Conservation (phyloP, 2,329 filamentous ascomycete genomes). For the Stachybotrys chlorohalonatus region DNA sequence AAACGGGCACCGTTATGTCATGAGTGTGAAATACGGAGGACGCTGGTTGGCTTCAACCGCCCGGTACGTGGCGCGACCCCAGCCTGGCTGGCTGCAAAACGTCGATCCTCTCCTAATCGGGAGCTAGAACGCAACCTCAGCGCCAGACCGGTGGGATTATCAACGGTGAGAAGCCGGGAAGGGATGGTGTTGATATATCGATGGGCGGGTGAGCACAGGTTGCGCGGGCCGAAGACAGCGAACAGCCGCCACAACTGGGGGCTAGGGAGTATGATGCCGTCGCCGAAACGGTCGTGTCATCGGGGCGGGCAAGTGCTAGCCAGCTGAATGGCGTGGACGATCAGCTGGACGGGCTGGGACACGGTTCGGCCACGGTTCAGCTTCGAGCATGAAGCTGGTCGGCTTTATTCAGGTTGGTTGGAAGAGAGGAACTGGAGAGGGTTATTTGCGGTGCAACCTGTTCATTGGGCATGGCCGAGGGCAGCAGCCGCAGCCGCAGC, state of each 20-base stretch:
- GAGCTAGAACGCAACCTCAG: background rate
- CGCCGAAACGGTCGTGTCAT: too few relatives aligned
- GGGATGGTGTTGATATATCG: background rate
- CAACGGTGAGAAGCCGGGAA: background rate
- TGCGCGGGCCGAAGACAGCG: background rate
- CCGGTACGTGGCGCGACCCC: background rate
- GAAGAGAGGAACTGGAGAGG: background rate
- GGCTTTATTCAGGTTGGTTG: too few relatives aligned
- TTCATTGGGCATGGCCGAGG: background rate
- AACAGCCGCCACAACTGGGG: background rate
- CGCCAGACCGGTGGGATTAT: slow-evolving; percentile 1
- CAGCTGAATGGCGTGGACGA: background rate
- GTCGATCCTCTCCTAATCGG: background rate
- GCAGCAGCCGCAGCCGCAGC: background rate
- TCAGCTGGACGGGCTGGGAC: too few relatives aligned
- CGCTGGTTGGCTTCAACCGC: background rate
- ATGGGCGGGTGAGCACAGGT: background rate
- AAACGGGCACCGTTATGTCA: background rate
- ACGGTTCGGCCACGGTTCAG: too few relatives aligned
- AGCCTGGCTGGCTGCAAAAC: background rate
- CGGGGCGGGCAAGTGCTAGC: background rate
- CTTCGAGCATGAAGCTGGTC: too few relatives aligned
- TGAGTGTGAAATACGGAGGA: background rate
- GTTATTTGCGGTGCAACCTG: background rate
- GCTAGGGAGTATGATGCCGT: background rate